Percentiles rank a stretch among this genome's conserved stretches.
These are phyloP conservation scores for Metschnikowia koreensis DNA, from an alignment of 805 yeast genomes.

Conservation along the genomic window DNA sequence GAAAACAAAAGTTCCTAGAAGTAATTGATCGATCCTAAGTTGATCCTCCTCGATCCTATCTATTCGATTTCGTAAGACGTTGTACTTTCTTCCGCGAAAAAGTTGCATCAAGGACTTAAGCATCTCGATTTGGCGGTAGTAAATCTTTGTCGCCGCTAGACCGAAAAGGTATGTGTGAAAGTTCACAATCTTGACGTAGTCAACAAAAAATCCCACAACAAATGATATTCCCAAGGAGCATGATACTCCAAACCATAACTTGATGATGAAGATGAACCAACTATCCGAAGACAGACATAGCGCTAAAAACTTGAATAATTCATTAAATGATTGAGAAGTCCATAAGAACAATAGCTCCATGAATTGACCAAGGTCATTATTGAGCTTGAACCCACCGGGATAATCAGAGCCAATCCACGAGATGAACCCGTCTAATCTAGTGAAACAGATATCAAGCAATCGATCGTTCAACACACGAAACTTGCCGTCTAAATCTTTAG, in stretches of 20 bases:
- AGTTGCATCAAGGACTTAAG: constrained; percentile 74
- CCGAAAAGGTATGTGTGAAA: constrained; percentile 77
- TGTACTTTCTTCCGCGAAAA: constrained; percentile 86
- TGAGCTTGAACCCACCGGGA: constrained; percentile 93
- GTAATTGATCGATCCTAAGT: constrained; percentile 80
- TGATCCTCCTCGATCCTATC: constrained; percentile 61
- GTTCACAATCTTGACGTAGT: constrained; percentile 59
- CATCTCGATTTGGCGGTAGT: constrained; percentile 67
- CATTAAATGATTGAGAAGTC: constrained; percentile 72
- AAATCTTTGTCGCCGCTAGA: constrained; percentile 73
- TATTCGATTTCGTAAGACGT: constrained; percentile 77
- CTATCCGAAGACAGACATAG: background rate
- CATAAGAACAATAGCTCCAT: constrained; percentile 84
- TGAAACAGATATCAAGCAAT: constrained; percentile 23
- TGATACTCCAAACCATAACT: constrained; percentile 18
- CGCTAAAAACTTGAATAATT: constrained; percentile 8
- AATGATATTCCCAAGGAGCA: constrained; percentile 62
- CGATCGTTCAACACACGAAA: constrained; percentile 22
- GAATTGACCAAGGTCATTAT: constrained; percentile 79
- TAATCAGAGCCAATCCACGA: constrained; percentile 72
- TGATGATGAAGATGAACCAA: constrained; percentile 5
- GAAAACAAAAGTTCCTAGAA: constrained; percentile 86
- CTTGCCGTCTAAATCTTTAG: constrained; percentile 31
- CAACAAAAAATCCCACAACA: constrained; percentile 63
- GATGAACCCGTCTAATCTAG: constrained; percentile 49